These are phyloP conservation scores for Pezizomycotina sp. DNA, from an alignment of 2,329 filamentous ascomycete genomes.

Conservation along the genomic window DNA sequence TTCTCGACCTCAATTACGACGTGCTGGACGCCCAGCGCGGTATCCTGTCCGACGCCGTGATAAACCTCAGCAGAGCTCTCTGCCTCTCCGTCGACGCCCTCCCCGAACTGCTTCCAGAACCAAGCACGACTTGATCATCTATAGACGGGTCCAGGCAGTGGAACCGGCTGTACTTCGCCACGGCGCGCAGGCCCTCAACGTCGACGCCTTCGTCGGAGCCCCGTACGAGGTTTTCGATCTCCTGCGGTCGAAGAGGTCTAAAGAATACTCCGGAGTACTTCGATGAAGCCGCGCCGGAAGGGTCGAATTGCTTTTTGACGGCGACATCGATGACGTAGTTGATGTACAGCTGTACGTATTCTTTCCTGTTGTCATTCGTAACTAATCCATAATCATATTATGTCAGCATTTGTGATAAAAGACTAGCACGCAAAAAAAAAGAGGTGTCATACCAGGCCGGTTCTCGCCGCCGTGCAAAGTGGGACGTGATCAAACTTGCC, in stretches of 20 bases:
- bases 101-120: too few species aligned
- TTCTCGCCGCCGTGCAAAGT: constrained; percentile 55
- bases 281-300: constrained; percentile 70
- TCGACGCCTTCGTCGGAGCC: constrained; percentile 74
- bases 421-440: too few species aligned
- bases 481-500: constrained; percentile 50
- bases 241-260: constrained; percentile 75
- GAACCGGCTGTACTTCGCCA: constrained; percentile 75
- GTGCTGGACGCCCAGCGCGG: constrained; percentile 74
- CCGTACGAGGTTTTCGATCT: constrained; percentile 74
- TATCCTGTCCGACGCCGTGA: constrained; percentile 80
- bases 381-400: too few species aligned
- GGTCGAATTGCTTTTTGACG: constrained; percentile 70
- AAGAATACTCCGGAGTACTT: too few species aligned
- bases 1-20: constrained; percentile 61
- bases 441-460: too few species aligned
- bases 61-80: constrained; percentile 63
- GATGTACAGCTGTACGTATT: constrained; percentile 76
- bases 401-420: too few species aligned
- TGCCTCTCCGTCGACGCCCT: constrained; percentile 49
- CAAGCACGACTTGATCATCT: constrained; percentile 43
- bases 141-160: constrained; percentile 28
- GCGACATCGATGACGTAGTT: constrained; percentile 62
- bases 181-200: constrained; percentile 55
- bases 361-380: constrained; percentile 65